Conservation (phyloP, 108 stramenopile genomes). For the Aurantiochytrium sp. region DNA sequence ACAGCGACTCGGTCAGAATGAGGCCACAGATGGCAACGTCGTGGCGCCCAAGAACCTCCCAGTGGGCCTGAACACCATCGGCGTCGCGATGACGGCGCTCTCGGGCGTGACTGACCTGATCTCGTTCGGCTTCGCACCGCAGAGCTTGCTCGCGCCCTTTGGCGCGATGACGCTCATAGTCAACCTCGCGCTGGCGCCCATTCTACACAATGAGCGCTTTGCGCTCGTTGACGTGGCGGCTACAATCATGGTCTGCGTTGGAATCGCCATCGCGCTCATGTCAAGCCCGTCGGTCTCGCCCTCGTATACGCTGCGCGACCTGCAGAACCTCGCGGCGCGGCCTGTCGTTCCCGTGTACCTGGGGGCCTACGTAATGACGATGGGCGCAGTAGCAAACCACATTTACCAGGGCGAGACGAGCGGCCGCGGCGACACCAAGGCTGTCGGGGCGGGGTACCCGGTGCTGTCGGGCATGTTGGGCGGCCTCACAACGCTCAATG, state of each 20-base stretch:
- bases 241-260: neutral
- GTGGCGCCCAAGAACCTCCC: neutral
- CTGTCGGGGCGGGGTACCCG: neutral
- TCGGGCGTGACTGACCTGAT: neutral
- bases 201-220: neutral
- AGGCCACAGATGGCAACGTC: neutral
- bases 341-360: neutral
- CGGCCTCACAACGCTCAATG: conserved; percentile 5
- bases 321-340: neutral
- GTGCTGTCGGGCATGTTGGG: neutral
- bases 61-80: neutral
- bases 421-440: neutral
- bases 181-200: neutral
- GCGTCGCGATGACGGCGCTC: neutral
- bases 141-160: neutral
- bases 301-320: neutral
- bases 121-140: conserved; percentile 21
- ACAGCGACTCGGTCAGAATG: conserved; percentile 12
- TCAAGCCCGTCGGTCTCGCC: neutral
- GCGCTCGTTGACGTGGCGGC: neutral
- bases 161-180: neutral
- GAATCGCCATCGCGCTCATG: neutral
- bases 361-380: neutral
- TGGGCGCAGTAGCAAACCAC: neutral
- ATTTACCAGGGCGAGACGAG: neutral